Conservation (phyloP, 1,139 yeast genomes). For the Nadsonia starkeyi-henricii region DNA sequence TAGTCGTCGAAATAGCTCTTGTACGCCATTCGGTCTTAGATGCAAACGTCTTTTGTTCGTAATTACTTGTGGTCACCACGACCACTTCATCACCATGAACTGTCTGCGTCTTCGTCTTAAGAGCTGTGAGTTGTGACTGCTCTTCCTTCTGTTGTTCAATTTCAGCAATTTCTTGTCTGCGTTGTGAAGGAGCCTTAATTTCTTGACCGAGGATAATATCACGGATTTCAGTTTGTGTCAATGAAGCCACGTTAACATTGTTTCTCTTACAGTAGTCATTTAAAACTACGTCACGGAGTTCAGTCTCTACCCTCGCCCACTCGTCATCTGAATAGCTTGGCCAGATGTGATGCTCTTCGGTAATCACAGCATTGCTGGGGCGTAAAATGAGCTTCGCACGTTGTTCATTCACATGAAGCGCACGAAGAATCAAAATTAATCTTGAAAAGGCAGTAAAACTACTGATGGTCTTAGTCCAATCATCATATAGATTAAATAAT, state of each 20-base stretch:
- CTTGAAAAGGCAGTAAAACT: conserved; percentile 84
- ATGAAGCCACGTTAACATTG: conserved; percentile 69
- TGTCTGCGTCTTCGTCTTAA: conserved; percentile 72
- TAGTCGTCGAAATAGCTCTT: conserved; percentile 68
- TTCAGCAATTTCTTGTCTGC: conserved; percentile 69
- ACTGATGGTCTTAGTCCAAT: conserved; percentile 75
- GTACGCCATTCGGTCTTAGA: conserved; percentile 89
- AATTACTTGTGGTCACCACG: conserved; percentile 82
- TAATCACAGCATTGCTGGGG: conserved; percentile 56
- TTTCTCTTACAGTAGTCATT: conserved; percentile 76
- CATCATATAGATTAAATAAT: conserved; percentile 80
- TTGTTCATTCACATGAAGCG: conserved; percentile 65
- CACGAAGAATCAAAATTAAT: conserved; percentile 63
- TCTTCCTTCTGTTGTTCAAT: conserved; percentile 45
- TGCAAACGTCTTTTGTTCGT: conserved; percentile 71
- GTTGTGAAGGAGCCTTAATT: conserved; percentile 75
- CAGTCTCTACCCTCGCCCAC: conserved; percentile 84
- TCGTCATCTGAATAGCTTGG: conserved; percentile 78
- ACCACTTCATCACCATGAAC: conserved; percentile 94
- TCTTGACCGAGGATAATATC: conserved; percentile 93
- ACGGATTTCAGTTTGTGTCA: conserved; percentile 87
- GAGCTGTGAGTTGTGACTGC: conserved; percentile 46
- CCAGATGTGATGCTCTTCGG: conserved; percentile 82
- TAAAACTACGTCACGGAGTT: conserved; percentile 75
- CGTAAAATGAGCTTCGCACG: conserved; percentile 61